Conservation (phyloP, 2,329 filamentous ascomycete species). For the Graphilbum fragrans region DNA sequence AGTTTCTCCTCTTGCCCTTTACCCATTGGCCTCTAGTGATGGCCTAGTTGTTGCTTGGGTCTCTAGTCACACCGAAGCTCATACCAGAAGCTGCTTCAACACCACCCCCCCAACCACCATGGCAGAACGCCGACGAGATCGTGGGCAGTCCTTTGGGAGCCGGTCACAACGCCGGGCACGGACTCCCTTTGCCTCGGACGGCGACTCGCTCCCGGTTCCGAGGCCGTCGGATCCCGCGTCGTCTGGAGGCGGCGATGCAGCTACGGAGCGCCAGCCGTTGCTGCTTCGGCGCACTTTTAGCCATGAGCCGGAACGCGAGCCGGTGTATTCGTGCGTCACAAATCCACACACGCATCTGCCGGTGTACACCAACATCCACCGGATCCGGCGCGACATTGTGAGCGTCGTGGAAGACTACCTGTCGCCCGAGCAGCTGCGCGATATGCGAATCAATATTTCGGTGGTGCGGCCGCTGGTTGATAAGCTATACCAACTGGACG, state of each 20-base stretch:
- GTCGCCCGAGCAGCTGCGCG: slow-evolving; percentile 64
- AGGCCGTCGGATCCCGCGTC: background rate
- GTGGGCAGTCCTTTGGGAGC: no score
- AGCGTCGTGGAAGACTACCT: slow-evolving; percentile 51
- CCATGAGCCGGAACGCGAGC: slow-evolving; percentile 24
- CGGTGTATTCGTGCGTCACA: slow-evolving; percentile 39
- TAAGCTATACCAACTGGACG: slow-evolving; percentile 65
- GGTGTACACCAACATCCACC: slow-evolving; percentile 68
- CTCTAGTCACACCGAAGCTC: no score
- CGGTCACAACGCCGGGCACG: no score
- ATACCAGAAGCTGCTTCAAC: no score
- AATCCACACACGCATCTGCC: slow-evolving; percentile 52
- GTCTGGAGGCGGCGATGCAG: background rate
- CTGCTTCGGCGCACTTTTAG: slow-evolving; percentile 20
- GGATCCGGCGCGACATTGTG: slow-evolving; percentile 51
- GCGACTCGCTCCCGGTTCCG: background rate
- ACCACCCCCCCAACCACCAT: no score
- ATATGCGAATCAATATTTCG: slow-evolving; percentile 69
- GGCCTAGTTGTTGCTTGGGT: no score
- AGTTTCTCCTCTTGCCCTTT: background rate
- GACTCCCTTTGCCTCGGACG: no score
- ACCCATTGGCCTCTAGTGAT: no score
- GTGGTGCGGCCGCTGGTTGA: slow-evolving; percentile 76
- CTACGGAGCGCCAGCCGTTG: slow-evolving; percentile 8
- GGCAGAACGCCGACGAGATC: no score